phyloP scores from a whole-genome alignment of 2,329 filamentous ascomycete species.

The Penicillium sp. region DNA sequence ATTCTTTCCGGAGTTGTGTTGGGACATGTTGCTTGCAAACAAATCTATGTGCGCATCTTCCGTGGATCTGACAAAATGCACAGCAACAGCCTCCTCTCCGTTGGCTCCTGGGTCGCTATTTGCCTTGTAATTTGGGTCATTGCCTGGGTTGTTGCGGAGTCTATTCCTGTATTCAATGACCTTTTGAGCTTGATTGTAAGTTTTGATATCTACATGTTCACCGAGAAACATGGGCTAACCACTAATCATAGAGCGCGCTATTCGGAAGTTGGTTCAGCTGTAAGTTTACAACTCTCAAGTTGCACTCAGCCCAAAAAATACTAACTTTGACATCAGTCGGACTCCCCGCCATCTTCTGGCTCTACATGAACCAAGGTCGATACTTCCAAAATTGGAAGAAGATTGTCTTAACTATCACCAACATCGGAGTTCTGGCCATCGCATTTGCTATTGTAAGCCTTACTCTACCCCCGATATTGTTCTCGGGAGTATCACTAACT shows the following conservation, averaged over 20 bases:
- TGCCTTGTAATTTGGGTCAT: slow-evolving; percentile 59
- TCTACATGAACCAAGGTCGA: slow-evolving; percentile 36
- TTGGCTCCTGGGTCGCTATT: slow-evolving; percentile 61
- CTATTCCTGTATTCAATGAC: slow-evolving; percentile 68
- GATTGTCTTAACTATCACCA: slow-evolving; percentile 27
- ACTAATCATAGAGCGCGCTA: slow-evolving; percentile 47
- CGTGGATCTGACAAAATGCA: slow-evolving; percentile 57
- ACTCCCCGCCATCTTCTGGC: slow-evolving; percentile 42
- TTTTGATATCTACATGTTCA: not conserved
- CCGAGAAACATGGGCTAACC: slow-evolving; percentile 8
- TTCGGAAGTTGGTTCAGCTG: slow-evolving; percentile 69
- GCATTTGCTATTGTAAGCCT: slow-evolving; percentile 26
- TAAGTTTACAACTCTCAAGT: slow-evolving; percentile 7
- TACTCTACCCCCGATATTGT: not conserved
- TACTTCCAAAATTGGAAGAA: slow-evolving; percentile 35
- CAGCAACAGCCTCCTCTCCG: slow-evolving; percentile 51
- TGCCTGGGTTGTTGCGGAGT: slow-evolving; percentile 68
- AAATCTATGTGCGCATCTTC: slow-evolving; percentile 66
- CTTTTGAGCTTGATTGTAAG: slow-evolving; percentile 61
- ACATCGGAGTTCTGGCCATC: slow-evolving; percentile 24
- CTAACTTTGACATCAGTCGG: slow-evolving; percentile 32
- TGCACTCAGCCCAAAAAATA: not conserved
- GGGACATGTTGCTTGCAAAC: slow-evolving; percentile 66
- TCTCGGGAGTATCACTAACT: slow-evolving; percentile 1
- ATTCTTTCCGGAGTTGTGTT: slow-evolving; percentile 71